Evolutionary conservation across 1,284 basidiomycete genomes (phyloP), one percentile per base, ranked within the genome.

Genomic region (Mycena citricolor): DNA sequence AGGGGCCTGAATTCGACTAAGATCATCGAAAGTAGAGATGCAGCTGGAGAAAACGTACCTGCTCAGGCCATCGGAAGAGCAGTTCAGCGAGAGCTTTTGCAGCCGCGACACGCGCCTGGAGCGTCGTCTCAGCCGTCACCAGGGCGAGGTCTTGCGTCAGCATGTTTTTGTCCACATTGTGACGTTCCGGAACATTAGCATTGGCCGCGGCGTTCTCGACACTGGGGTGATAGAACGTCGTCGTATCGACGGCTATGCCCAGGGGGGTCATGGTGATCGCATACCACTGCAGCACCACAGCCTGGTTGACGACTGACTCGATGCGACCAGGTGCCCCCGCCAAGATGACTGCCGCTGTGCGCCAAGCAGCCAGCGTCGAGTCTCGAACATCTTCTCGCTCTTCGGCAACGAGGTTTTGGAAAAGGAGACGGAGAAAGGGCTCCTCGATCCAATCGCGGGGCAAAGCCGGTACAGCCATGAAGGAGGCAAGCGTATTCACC

Each of bases 141-240:
- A 99, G 73, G 0, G 90, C 82, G 41, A 95, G 69, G 61, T 99
- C 97, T 60, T 98, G 94, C 1, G 82, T 76, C 35, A 98, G 74
- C 81, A 99, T 94, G 47, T 89, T 90, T 72, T 94, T 98, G 71
- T 99, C 97, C 21, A 99, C 90, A 57, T 97, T 95, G 62, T 99
- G 90, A 24, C 83, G 76, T 59, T 91, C 86, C 4, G 74, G 67
- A 4, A 68, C 67, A 16, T 61, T 63, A 44, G 68, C 70, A 19
- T 13, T 39, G 13, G 22, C 41, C 12, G 73, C 73, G 43, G 76
- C 69, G 26, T 67, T 65, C 21, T 70, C 60, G 16, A 75, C 62
- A 10, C 70, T 67, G 3, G 86, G 81, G 39, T 77, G 74, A 62
- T 85, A 88, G 62, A 99, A 94, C 10, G 76, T 73, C 0, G 76